Conservation (phyloP, 306 rosid species). For the Malus asiatica region DNA sequence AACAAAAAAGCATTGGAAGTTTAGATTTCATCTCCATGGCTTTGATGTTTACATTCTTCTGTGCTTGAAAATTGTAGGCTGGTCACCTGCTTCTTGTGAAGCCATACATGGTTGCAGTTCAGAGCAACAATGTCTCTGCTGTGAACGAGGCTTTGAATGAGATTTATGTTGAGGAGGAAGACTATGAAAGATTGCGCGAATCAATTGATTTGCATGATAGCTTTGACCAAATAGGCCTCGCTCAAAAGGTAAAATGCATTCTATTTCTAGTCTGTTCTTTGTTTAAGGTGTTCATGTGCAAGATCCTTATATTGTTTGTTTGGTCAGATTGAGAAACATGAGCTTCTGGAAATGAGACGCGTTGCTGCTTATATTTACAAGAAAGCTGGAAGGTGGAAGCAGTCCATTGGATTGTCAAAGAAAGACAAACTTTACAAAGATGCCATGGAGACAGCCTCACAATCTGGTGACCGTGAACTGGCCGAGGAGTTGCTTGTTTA, state of each 20-base stretch:
- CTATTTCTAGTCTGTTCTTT: constrained; percentile 4
- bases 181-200: constrained; percentile 93
- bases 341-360: constrained; percentile 98
- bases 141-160: constrained; percentile 97
- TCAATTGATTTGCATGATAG: constrained; percentile 95
- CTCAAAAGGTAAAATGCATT: constrained; percentile 68
- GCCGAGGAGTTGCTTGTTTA: constrained; percentile 95
- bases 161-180: constrained; percentile 98
- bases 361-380: constrained; percentile 98
- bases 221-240: constrained; percentile 98
- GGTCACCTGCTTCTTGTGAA: constrained; percentile 94
- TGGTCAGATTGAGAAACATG: constrained; percentile 91
- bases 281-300: constrained; percentile 7
- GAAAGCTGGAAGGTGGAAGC: constrained; percentile 99
- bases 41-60: neutral
- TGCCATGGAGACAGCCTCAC: constrained; percentile 99
- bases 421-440: constrained; percentile 98
- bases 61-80: constrained; percentile 46
- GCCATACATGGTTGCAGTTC: constrained; percentile 99
- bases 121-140: constrained; percentile 95
- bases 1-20: neutral
- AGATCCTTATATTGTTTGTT: constrained; percentile 19
- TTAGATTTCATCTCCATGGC: neutral
- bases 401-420: constrained; percentile 95
- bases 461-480: constrained; percentile 97